These are phyloP conservation scores for Vanderwaltozyma polyspora DNA, from an alignment of 805 yeast genomes.

Conservation along the genomic window DNA sequence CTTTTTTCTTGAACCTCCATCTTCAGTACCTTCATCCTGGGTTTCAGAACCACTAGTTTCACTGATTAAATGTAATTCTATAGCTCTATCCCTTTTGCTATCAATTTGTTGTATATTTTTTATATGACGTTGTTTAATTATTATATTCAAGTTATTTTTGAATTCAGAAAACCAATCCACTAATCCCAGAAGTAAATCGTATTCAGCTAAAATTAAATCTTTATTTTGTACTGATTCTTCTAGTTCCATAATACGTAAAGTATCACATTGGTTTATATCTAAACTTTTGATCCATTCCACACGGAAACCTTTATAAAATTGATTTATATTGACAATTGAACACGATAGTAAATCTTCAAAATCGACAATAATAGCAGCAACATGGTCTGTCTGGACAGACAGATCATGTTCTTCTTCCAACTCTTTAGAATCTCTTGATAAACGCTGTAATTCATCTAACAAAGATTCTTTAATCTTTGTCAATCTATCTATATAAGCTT, in stretches of 20 bases:
- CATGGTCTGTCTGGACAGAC: too few relatives aligned
- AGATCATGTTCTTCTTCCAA: too few relatives aligned
- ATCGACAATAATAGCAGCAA: too few relatives aligned
- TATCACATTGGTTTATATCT: slow-evolving; percentile 4
- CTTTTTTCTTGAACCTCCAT: neutral
- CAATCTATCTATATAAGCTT: too few relatives aligned
- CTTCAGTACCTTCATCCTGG: neutral
- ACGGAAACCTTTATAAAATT: slow-evolving; percentile 7
- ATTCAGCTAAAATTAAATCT: neutral
- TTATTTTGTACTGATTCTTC: too few relatives aligned
- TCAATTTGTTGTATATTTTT: slow-evolving; percentile 7
- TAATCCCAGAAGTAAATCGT: slow-evolving; percentile 5
- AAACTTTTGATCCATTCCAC: slow-evolving; percentile 10
- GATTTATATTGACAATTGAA: slow-evolving; percentile 9
- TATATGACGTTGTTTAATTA: slow-evolving; percentile 2
- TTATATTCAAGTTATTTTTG: slow-evolving; percentile 3
- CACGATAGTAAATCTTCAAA: slow-evolving; percentile 12
- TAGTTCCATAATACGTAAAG: slow-evolving; percentile 5
- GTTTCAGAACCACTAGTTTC: neutral
- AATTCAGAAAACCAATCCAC: slow-evolving; percentile 17
- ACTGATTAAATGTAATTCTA: slow-evolving; percentile 4
- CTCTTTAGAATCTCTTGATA: too few relatives aligned
- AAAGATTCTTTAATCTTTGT: too few relatives aligned
- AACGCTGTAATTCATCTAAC: too few relatives aligned
- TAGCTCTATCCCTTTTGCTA: slow-evolving; percentile 12